phyloP scores from a whole-genome alignment of 129 eudicot species.

The Pulicaria dysenterica region DNA sequence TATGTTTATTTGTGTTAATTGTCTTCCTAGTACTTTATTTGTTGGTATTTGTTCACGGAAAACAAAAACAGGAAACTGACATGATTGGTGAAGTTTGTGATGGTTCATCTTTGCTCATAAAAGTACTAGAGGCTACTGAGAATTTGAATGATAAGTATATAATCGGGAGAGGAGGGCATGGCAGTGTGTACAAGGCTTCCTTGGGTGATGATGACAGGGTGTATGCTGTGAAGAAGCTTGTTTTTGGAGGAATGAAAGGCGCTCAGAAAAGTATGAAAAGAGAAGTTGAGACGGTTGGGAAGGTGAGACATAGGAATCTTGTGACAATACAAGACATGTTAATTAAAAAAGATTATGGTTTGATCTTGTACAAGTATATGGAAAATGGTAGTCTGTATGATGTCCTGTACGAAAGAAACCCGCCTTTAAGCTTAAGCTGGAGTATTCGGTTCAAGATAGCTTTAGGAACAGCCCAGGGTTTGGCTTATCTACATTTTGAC shows the following conservation, averaged over 20 bases:
- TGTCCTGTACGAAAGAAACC: conserved; percentile 53
- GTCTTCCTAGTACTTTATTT: conserved; percentile 43
- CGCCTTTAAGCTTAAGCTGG: conserved; percentile 57
- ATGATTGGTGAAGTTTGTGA: conserved; percentile 49
- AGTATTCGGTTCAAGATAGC: conserved; percentile 70
- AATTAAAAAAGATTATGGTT: conserved; percentile 68
- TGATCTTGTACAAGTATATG: conserved; percentile 72
- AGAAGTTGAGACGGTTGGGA: conserved; percentile 88
- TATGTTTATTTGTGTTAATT: conserved; percentile 33
- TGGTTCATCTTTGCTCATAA: conserved; percentile 52
- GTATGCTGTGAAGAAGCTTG: conserved; percentile 72
- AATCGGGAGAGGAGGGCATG: conserved; percentile 90
- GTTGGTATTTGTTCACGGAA: conserved; percentile 29
- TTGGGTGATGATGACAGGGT: conserved; percentile 49
- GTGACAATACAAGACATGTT: conserved; percentile 58
- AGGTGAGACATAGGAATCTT: conserved; percentile 78
- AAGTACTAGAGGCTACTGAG: conserved; percentile 74
- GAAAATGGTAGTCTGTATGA: conserved; percentile 84
- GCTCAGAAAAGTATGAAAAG: conserved; percentile 68
- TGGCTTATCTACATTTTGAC: conserved; percentile 87
- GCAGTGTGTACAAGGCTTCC: conserved; percentile 76
- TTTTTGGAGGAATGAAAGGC: conserved; percentile 50
- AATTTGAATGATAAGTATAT: conserved; percentile 62
- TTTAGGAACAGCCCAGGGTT: conserved; percentile 76
- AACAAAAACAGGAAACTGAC: conserved; percentile 33